A percentile compares a stretch with the other conserved stretches of the same genome.
Evolutionary conservation across 352 stramenopile species (phyloP).

Genomic region (Blastocystis sp.): DNA sequence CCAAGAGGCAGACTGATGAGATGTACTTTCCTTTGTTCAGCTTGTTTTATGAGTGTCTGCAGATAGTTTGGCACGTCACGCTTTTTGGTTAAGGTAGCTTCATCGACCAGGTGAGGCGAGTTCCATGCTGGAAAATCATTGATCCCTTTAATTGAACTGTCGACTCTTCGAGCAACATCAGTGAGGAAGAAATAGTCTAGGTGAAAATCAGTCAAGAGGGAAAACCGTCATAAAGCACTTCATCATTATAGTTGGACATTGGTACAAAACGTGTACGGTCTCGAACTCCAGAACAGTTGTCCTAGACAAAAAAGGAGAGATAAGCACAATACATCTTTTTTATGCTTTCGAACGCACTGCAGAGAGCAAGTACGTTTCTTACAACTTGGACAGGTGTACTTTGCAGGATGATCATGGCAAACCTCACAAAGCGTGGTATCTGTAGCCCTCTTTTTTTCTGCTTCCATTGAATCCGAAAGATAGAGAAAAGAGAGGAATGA

Average conservation of each 20-base stretch:
- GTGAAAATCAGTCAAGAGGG: background rate
- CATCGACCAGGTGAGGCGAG: conserved; percentile 12
- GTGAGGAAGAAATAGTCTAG: conserved; percentile 45
- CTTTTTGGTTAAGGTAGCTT: background rate
- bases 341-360: conserved; percentile 2
- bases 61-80: background rate
- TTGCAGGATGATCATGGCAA: background rate
- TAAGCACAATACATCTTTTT: background rate
- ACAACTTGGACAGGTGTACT: conserved; percentile 40
- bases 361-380: conserved; percentile 52
- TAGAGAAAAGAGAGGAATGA: background rate
- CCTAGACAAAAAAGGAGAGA: background rate
- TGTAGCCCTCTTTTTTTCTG: background rate
- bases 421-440: background rate
- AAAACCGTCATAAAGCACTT: conserved; percentile 11
- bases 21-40: background rate
- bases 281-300: conserved; percentile 30
- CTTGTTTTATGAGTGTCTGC: background rate
- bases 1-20: conserved; percentile 37
- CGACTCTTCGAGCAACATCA: conserved; percentile 17
- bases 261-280: background rate
- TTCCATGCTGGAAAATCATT: conserved; percentile 32
- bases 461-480: background rate
- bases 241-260: conserved; percentile 27
- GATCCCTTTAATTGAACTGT: conserved; percentile 21